Evolutionary conservation across 805 yeast genomes (phyloP).

Genomic region (Candida tibetensis): DNA sequence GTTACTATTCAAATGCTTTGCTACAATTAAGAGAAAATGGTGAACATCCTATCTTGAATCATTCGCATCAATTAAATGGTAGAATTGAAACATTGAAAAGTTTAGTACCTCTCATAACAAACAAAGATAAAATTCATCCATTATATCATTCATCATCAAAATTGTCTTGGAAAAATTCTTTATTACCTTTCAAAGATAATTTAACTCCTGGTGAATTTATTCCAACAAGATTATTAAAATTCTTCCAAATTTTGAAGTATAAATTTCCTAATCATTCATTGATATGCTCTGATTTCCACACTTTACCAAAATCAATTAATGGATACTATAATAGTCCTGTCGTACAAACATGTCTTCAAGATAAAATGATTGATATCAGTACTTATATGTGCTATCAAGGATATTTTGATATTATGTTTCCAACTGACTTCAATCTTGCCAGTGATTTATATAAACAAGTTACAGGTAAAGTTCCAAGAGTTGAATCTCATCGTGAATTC

Average conservation of each 20-base stretch:
- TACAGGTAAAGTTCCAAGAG: conserved; percentile 56
- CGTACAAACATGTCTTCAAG: conserved; percentile 71
- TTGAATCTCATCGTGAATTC: conserved; percentile 61
- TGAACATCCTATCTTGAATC: conserved; percentile 32
- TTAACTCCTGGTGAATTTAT: conserved; percentile 72
- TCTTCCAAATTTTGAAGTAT: conserved; percentile 59
- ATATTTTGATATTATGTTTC: conserved; percentile 81
- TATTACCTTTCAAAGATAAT: conserved; percentile 65
- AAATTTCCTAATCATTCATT: conserved; percentile 75
- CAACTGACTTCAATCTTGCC: conserved; percentile 69
- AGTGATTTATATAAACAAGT: conserved; percentile 61
- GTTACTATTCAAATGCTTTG: conserved; percentile 53
- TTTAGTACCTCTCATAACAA: conserved; percentile 25
- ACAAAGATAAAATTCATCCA: conserved; percentile 52
- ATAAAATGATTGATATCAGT: conserved; percentile 63
- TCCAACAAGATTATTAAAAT: conserved; percentile 71
- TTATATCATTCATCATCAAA: conserved; percentile 46
- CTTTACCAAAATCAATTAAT: conserved; percentile 42
- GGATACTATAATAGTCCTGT: conserved; percentile 72
- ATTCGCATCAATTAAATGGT: conserved; percentile 19
- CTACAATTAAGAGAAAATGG: conserved; percentile 55
- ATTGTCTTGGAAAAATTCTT: conserved; percentile 44
- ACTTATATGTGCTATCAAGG: conserved; percentile 86
- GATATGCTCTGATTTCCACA: conserved; percentile 67
- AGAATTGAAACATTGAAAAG: conserved; percentile 25